Evolutionary conservation across 768 basidiomycete genomes (phyloP).

Genomic region (Asterophora lycoperdoides): DNA sequence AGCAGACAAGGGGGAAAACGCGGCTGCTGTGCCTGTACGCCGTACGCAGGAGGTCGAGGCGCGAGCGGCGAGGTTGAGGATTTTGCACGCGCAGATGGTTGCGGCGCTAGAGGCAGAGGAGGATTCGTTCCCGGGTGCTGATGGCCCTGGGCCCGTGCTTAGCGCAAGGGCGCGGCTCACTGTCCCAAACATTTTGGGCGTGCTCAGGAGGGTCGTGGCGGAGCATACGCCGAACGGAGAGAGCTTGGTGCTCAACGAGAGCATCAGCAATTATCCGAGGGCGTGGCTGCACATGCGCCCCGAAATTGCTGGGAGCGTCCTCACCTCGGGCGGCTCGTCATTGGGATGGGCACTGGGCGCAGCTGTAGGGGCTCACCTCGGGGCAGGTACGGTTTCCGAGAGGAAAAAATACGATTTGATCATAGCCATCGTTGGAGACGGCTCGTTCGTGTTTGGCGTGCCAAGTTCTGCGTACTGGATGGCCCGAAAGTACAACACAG

Average conservation of each 20-base stretch:
- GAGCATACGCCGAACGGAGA: conserved; percentile 36
- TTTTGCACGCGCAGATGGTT: conserved; percentile 22
- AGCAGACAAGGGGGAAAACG: conserved; percentile 21
- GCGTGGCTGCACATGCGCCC: conserved; percentile 60
- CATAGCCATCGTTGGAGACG: conserved; percentile 62
- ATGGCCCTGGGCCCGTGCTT: too few relatives aligned
- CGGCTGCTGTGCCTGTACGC: conserved; percentile 3
- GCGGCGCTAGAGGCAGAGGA: conserved; percentile 29
- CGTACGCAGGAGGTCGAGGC: conserved; percentile 14
- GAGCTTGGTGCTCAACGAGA: conserved; percentile 56
- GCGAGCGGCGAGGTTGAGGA: conserved; percentile 12
- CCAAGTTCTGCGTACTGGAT: conserved; percentile 72
- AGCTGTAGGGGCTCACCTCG: conserved; percentile 55
- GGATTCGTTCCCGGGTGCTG: conserved; percentile 18
- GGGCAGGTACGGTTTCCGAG: too few relatives aligned
- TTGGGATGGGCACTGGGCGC: conserved; percentile 69
- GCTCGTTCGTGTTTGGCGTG: conserved; percentile 62
- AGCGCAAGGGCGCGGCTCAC: conserved; percentile 22
- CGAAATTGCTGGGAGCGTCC: conserved; percentile 43
- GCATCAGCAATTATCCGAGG: conserved; percentile 50
- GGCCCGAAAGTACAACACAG: conserved; percentile 62
- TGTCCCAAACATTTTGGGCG: conserved; percentile 45
- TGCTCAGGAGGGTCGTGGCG: conserved; percentile 41
- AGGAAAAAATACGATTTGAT: conserved; percentile 45
- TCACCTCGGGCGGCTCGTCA: conserved; percentile 59